A percentile compares a stretch with the other conserved stretches of the same genome.
Evolutionary conservation across 257 asterid species (phyloP).

Genomic region (Salvia hispanica): DNA sequence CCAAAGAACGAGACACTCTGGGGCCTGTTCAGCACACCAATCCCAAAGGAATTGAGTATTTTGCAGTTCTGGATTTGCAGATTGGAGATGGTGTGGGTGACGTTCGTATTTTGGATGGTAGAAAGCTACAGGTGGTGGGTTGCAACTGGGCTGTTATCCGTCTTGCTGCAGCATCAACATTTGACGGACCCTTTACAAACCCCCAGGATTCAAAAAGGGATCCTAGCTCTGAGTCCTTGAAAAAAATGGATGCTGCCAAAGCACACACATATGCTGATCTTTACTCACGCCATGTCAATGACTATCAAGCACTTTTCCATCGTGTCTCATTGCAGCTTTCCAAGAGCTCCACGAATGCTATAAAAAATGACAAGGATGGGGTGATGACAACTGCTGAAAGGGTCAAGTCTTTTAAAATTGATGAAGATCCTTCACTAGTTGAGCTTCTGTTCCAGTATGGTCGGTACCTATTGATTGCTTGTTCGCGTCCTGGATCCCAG

Average conservation of each 20-base stretch:
- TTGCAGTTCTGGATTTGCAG: conserved; percentile 73
- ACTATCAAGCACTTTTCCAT: conserved; percentile 70
- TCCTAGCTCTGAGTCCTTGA: conserved; percentile 48
- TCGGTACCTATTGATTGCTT: conserved; percentile 65
- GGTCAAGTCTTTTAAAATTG: conserved; percentile 55
- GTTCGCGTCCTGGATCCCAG: conserved; percentile 80
- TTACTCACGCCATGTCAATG: conserved; percentile 64
- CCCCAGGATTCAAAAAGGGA: conserved; percentile 60
- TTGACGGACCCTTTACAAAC: conserved; percentile 64
- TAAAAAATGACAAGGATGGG: conserved; percentile 13
- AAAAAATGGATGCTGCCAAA: conserved; percentile 50
- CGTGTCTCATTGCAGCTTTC: conserved; percentile 69
- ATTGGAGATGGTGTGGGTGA: conserved; percentile 43
- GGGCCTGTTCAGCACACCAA: conserved; percentile 29
- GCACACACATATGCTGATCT: conserved; percentile 57
- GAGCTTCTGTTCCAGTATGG: conserved; percentile 85
- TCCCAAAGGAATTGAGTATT: conserved; percentile 58
- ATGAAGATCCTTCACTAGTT: conserved; percentile 75
- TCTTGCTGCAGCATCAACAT: conserved; percentile 67
- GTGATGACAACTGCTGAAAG: conserved; percentile 51
- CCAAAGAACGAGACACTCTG: conserved; percentile 36
- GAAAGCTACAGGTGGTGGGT: conserved; percentile 55
- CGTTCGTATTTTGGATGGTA: conserved; percentile 45
- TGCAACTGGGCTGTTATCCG: conserved; percentile 67
- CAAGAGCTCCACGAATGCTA: conserved; percentile 32